Base-by-base conservation (phyloP, 495 filamentous ascomycete species). In the Mycothermus thermophilus region DNA sequence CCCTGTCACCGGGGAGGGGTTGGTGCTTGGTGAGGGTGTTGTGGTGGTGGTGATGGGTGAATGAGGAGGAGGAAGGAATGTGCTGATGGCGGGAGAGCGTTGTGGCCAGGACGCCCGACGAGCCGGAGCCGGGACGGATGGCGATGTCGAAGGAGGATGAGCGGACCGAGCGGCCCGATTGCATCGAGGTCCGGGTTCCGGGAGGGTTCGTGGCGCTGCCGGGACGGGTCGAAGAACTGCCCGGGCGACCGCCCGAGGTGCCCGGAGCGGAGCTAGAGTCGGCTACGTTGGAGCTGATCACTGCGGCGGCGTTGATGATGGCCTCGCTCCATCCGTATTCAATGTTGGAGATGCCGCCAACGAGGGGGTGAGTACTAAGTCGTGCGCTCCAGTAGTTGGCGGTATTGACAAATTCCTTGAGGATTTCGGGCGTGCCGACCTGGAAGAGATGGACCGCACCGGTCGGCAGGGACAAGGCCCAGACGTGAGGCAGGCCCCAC, bases 381-480 rank as follows among this genome's bases (percentile, higher is more conserved):
- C 90, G 72, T 2, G 90, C 86, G 47, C 83, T 83, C 90, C 90
- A 99, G 60, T 99, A 99, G 59, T 99, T 99, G 45, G 84, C 88
- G 1, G 83, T 92, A 22, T 74, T 76, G 32, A 95, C 85, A 40
- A 94, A 99, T 47, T 99, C 90, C 32, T 77, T 77, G 29, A 87
- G 79, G 46, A 99, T 95, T 50, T 96, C 92, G 2, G 82, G 75
- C 0, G 90, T 99, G 27, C 92, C 90, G 40, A 85, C 92, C 53
- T 96, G 86, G 69, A 99, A 99, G 17, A 96, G 70, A 55, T 99
- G 92, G 10, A 96, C 84, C 2, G 88, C 90, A 14, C 90, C 90
- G 8, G 77, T 87, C 3, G 92, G 88, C 26, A 96, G 62, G 34
- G 79, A 85, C n/a, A 99, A 60, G 2, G 87, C 87, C 86, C 86